Base-by-base conservation (phyloP, 176 grass and related monocot species). In the Aechmea fasciata region DNA sequence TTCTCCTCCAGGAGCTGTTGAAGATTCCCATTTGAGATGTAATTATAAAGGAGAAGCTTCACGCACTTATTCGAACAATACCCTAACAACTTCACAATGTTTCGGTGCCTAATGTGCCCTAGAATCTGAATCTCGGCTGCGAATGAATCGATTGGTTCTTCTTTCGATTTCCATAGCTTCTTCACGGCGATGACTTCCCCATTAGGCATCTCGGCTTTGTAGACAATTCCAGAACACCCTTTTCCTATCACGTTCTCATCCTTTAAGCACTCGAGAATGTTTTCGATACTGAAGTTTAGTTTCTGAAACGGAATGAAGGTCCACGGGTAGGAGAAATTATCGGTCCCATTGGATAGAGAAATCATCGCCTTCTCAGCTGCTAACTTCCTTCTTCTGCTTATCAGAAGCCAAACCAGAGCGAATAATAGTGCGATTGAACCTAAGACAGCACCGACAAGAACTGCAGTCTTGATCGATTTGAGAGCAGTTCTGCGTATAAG, bases 201-300 rank as follows among this genome's bases (percentile, higher is more conserved):
- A 8, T 87, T 99, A 0, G 89, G 89, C 94, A 99, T 99, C 13
- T 90, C 94, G 8, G 89, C 94, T 76, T 82, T 90, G 84, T 93
- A 99, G 13, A 99, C 94, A 3, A 99, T 81, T 0, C 89, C 94
- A 0, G 94, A 99, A 75, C 89, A 93, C 28, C 94, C 94, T 78
- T 93, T 90, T 75, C 94, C 94, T 4, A 99, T 87, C 71, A 99
- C 85, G 48, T 99, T 99, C 59, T 99, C 94, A 13, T 93, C 94
- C 14, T 63, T 99, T 8, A 99, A 77, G 20, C 94, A 99, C 14
- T 81, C 84, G 68, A 99, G 49, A 72, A 99, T 99, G 77, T 49
- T 79, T 1, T 85, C 89, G 0, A 99, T 82, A 13, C 73, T 75
- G 49, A 93, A 99, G 69, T 84, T 99, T 14, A 93, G 79, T 78